Conservation (phyloP, 176 grass and related monocot genomes). For the Oryza rufipogon region DNA sequence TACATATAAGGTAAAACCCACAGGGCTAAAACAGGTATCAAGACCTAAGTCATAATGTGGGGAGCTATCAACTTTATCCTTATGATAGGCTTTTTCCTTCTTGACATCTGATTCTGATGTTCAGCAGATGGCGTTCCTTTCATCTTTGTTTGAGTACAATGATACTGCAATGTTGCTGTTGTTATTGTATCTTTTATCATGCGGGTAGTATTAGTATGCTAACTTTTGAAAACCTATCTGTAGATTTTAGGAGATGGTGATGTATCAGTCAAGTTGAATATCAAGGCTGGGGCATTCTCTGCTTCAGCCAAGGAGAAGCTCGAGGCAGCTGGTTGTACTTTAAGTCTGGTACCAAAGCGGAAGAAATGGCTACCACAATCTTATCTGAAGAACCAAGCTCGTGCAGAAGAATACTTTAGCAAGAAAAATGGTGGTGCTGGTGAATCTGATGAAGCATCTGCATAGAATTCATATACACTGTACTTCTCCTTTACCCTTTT, state of each 20-base stretch:
- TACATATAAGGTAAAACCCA: not conserved
- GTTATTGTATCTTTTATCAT: slow-evolving; percentile 4
- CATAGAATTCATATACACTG: slow-evolving; percentile 42
- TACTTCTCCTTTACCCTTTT: slow-evolving; percentile 43
- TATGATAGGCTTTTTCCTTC: not conserved
- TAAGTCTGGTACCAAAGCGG: slow-evolving; percentile 74
- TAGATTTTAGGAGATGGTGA: slow-evolving; percentile 94
- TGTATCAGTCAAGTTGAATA: slow-evolving; percentile 79
- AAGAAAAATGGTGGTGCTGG: slow-evolving; percentile 59
- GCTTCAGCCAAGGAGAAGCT: slow-evolving; percentile 83
- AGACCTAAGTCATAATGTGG: not conserved
- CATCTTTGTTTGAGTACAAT: not conserved
- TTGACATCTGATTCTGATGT: slow-evolving; percentile 9
- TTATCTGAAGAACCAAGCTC: slow-evolving; percentile 83
- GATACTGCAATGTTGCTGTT: slow-evolving; percentile 1
- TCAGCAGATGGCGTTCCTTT: not conserved
- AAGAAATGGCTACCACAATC: slow-evolving; percentile 94
- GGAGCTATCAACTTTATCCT: not conserved
- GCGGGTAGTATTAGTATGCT: slow-evolving; percentile 24
- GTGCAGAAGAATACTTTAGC: slow-evolving; percentile 87
- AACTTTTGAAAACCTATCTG: slow-evolving; percentile 19
- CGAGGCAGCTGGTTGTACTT: slow-evolving; percentile 77
- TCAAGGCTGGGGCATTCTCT: slow-evolving; percentile 91
- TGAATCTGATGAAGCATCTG: slow-evolving; percentile 39
- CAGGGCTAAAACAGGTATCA: not conserved